Evolutionary conservation across 2,329 filamentous ascomycete species (phyloP).

Genomic region (Talaromyces sp.): DNA sequence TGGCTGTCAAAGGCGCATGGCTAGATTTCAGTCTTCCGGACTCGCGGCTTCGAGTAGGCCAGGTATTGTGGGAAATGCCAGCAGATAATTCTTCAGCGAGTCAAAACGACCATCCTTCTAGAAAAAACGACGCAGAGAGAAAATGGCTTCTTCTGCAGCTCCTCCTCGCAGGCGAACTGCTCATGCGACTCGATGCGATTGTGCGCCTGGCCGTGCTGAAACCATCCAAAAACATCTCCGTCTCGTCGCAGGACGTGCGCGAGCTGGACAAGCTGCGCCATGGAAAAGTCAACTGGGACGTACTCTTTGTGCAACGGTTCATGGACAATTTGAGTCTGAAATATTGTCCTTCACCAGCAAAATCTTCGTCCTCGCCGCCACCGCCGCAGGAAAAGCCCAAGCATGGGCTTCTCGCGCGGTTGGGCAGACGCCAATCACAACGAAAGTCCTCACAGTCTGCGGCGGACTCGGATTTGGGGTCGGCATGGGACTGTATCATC

Average conservation of each 20-base stretch:
- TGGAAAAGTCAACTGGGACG: conserved; percentile 53
- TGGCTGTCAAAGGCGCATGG: conserved; percentile 43
- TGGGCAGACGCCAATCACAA: conserved; percentile 15
- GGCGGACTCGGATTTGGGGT: conserved; percentile 14
- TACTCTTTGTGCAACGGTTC: conserved; percentile 50
- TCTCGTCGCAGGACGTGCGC: conserved; percentile 40
- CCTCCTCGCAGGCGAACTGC: conserved; percentile 49
- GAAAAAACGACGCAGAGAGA: conserved; percentile 16
- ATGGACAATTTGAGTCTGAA: conserved; percentile 46
- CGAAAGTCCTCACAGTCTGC: not conserved
- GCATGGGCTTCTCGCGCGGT: conserved; percentile 18
- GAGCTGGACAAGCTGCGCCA: conserved; percentile 44
- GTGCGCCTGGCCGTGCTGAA: conserved; percentile 37
- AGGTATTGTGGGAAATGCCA: conserved; percentile 39
- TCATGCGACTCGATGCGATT: conserved; percentile 49
- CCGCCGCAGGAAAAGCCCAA: not conserved
- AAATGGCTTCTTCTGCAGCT: conserved; percentile 53
- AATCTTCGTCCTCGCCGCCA: not conserved
- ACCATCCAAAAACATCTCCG: conserved; percentile 30
- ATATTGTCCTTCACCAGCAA: conserved; percentile 12
- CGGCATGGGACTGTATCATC: conserved; percentile 27
- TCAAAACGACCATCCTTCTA: not conserved
- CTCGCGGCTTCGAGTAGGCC: conserved; percentile 42
- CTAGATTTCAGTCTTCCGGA: conserved; percentile 43
- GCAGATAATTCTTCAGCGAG: conserved; percentile 23